Evolutionary conservation across 176 grass and related monocot genomes (phyloP).

Genomic region (Luzula sylvatica): DNA sequence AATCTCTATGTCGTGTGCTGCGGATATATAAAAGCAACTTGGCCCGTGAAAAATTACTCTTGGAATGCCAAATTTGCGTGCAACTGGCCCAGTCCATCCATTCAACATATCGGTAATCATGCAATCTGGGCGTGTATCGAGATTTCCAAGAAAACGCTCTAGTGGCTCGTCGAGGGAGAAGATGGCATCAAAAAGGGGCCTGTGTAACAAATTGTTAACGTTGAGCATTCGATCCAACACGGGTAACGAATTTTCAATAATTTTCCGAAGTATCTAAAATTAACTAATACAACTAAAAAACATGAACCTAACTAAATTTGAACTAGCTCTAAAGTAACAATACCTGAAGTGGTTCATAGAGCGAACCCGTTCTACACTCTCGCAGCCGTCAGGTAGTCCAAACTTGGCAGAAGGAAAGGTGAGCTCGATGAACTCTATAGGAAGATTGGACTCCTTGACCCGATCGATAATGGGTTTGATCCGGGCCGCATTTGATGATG

Average conservation of each 20-base stretch:
- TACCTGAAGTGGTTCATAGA: too few relatives aligned
- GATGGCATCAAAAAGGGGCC: slow-evolving; percentile 28
- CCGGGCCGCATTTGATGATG: slow-evolving; percentile 23
- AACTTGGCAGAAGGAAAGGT: slow-evolving; percentile 17
- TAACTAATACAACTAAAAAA: too few relatives aligned
- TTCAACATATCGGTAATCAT: slow-evolving; percentile 39
- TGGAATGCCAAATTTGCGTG: slow-evolving; percentile 24
- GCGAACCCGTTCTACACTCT: slow-evolving; percentile 12
- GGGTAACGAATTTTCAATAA: too few relatives aligned
- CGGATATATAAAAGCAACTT: slow-evolving; percentile 28
- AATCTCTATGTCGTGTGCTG: slow-evolving; percentile 20
- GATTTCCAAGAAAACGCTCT: slow-evolving; percentile 6
- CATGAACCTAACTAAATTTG: too few relatives aligned
- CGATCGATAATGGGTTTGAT: slow-evolving; percentile 25
- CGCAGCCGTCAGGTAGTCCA: slow-evolving; percentile 12
- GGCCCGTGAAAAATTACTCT: slow-evolving; percentile 42
- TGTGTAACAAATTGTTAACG: not conserved
- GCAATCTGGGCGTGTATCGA: slow-evolving; percentile 16
- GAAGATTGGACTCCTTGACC: slow-evolving; percentile 6
- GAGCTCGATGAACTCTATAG: slow-evolving; percentile 29
- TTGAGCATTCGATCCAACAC: too few relatives aligned
- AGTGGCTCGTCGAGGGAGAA: slow-evolving; percentile 18
- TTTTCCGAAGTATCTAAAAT: too few relatives aligned
- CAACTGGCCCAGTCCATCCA: slow-evolving; percentile 31
- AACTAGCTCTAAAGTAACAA: too few relatives aligned